These are phyloP conservation scores for Fraxinus latifolia DNA, from an alignment of 305 asterid species.

Conservation along the genomic window DNA sequence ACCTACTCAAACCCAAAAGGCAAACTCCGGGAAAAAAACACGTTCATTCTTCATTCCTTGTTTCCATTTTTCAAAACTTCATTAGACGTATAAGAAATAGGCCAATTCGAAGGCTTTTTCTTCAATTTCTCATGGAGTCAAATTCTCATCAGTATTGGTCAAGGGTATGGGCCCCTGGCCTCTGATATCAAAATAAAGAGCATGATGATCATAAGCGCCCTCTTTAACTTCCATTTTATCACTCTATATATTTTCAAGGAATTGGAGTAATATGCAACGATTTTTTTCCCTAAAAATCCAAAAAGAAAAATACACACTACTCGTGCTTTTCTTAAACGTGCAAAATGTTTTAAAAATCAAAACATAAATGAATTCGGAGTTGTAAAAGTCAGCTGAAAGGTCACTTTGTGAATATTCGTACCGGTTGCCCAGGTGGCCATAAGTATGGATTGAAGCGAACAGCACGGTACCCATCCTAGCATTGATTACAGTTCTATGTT, in stretches of 20 bases:
- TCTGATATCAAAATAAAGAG: not conserved
- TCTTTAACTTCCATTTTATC: not conserved
- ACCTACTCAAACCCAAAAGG: not conserved
- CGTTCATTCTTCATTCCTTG: not conserved
- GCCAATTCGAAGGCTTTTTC: not conserved
- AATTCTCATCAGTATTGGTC: not conserved
- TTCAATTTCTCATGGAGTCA: not conserved
- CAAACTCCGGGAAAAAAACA: not conserved
- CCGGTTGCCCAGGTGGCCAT: conserved; percentile 88
- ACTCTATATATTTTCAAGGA: not conserved
- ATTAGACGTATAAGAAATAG: not conserved
- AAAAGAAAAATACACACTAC: not conserved
- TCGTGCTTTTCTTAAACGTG: not conserved
- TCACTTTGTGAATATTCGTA: conserved; percentile 23
- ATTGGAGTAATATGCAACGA: not conserved
- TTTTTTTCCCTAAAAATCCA: not conserved
- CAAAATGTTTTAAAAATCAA: not conserved
- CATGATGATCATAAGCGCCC: not conserved
- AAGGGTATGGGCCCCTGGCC: not conserved
- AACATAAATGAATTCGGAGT: not conserved
- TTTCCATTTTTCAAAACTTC: not conserved
- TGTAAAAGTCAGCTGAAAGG: not conserved
- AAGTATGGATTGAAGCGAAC: conserved; percentile 92
- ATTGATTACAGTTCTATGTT: conserved; percentile 16
- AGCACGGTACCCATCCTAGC: conserved; percentile 81